Conservation (phyloP, 805 yeast genomes). For the Grigorovia yakushimaensis region DNA sequence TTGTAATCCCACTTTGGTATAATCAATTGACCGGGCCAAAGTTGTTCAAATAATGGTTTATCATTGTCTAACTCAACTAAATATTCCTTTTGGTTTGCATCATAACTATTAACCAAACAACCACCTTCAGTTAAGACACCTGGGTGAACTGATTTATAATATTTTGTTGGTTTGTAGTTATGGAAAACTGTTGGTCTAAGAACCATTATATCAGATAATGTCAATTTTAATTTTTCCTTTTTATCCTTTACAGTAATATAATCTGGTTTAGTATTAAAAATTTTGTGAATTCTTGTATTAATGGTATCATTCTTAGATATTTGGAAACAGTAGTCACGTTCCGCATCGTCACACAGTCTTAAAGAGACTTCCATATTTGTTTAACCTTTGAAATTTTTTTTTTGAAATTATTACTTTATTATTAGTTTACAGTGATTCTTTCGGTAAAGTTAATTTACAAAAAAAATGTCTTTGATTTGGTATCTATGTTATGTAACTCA, state of each 20-base stretch:
- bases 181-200: constrained; percentile 76
- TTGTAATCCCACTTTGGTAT: constrained; percentile 30
- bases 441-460: too few relatives aligned
- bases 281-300: constrained; percentile 40
- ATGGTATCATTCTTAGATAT: constrained; percentile 53
- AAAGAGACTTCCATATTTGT: constrained; percentile 39
- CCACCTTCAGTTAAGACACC: constrained; percentile 84
- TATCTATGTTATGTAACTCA: too few relatives aligned
- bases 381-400: not conserved
- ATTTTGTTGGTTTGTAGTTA: constrained; percentile 52
- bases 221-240: constrained; percentile 4
- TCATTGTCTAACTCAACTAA: constrained; percentile 37
- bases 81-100: constrained; percentile 42
- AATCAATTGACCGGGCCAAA: constrained; percentile 87
- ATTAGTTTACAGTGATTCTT: too few relatives aligned
- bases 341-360: constrained; percentile 76
- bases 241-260: constrained; percentile 14
- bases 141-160: constrained; percentile 45
- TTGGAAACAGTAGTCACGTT: constrained; percentile 83
- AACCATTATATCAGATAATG: constrained; percentile 47
- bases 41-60: constrained; percentile 46
- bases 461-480: too few relatives aligned
- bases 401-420: not conserved
- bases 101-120: constrained; percentile 55
- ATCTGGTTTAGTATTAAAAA: constrained; percentile 35